These are phyloP conservation scores for Phytophthora kernoviae DNA, from an alignment of 352 stramenopile species.

Conservation along the genomic window DNA sequence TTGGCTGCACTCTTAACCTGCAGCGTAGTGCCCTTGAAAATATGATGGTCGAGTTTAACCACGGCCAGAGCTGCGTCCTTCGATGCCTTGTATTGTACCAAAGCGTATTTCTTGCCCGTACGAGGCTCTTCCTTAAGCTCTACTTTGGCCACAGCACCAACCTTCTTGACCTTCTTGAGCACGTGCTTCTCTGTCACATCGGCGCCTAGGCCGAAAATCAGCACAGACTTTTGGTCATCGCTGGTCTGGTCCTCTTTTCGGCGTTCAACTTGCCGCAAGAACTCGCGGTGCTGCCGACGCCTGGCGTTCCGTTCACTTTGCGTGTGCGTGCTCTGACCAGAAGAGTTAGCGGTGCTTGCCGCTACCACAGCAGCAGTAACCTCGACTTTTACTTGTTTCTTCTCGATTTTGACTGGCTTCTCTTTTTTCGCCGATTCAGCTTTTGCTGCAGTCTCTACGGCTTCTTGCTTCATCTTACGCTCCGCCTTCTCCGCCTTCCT, in stretches of 20 bases:
- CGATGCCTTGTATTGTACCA: constrained; percentile 67
- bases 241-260: constrained; percentile 63
- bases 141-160: constrained; percentile 55
- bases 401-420: constrained; percentile 12
- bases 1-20: constrained; percentile 55
- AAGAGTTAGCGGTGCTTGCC: constrained; percentile 2
- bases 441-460: constrained; percentile 8
- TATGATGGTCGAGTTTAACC: constrained; percentile 80
- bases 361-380: constrained; percentile 3
- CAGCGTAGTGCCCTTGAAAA: constrained; percentile 83
- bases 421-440: constrained; percentile 20
- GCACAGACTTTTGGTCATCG: constrained; percentile 67
- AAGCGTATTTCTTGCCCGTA: constrained; percentile 61
- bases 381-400: constrained; percentile 37
- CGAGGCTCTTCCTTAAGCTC: constrained; percentile 66
- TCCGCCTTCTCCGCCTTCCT: constrained; percentile 27
- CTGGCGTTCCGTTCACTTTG: constrained; percentile 85
- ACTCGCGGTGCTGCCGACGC: constrained; percentile 76
- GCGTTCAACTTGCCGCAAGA: constrained; percentile 69
- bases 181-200: constrained; percentile 80
- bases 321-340: constrained; percentile 25
- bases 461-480: constrained; percentile 19
- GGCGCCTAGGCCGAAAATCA: constrained; percentile 74
- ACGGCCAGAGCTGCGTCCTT: constrained; percentile 59
- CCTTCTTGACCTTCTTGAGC: constrained; percentile 82